phyloP scores from a whole-genome alignment of 495 filamentous ascomycete species.

The Haplographium delicatum region DNA sequence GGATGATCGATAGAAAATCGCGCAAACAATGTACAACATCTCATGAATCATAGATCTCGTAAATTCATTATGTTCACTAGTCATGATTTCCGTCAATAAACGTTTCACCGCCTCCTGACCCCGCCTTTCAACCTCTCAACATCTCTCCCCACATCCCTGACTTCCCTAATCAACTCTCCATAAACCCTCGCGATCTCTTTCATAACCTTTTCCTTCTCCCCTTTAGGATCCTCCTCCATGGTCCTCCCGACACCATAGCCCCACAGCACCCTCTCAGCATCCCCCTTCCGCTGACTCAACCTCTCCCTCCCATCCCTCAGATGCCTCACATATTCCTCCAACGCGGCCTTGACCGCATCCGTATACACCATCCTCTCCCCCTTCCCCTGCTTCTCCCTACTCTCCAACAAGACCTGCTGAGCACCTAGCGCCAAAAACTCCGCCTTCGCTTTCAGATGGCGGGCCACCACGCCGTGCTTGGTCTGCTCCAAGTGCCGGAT shows the following conservation, averaged over 20 bases:
- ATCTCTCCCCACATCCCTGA: slow-evolving; percentile 52
- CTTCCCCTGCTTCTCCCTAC: slow-evolving; percentile 40
- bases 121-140: slow-evolving; percentile 43
- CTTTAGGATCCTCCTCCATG: slow-evolving; percentile 27
- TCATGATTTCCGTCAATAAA: slow-evolving; percentile 7
- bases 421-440: slow-evolving; percentile 58
- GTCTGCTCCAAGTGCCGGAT: slow-evolving; percentile 44
- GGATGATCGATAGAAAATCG: slow-evolving; percentile 4
- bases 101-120: slow-evolving; percentile 11
- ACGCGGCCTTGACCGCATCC: slow-evolving; percentile 49
- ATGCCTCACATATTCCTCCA: slow-evolving; percentile 50
- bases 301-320: slow-evolving; percentile 44
- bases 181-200: slow-evolving; percentile 58
- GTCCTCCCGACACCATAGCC: slow-evolving; percentile 48
- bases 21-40: background rate
- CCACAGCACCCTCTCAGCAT: slow-evolving; percentile 44
- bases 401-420: slow-evolving; percentile 44
- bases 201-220: slow-evolving; percentile 35
- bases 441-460: slow-evolving; percentile 46
- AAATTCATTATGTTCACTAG: background rate
- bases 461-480: slow-evolving; percentile 60
- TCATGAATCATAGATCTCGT: too few species aligned
- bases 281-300: slow-evolving; percentile 39
- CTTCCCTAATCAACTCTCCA: slow-evolving; percentile 44
- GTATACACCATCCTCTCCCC: slow-evolving; percentile 47